phyloP scores from a whole-genome alignment of 2,329 filamentous ascomycete genomes.

The Phoma sp. region DNA sequence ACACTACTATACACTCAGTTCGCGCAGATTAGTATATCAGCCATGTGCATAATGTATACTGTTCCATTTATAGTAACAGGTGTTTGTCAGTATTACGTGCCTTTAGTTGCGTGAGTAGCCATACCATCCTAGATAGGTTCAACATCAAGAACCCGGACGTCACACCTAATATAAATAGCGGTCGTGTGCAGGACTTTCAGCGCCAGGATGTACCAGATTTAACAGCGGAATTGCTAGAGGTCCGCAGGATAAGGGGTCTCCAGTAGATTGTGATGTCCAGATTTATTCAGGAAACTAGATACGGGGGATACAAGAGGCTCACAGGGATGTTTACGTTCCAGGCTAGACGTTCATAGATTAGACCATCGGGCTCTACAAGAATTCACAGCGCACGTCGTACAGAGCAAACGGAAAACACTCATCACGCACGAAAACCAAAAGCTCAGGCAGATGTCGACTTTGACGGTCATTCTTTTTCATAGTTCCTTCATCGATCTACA shows the following conservation, averaged over 20 bases:
- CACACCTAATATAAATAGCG: constrained; percentile 14
- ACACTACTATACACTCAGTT: constrained; percentile 17
- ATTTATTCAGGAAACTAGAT: constrained; percentile 12
- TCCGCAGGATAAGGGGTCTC: constrained; percentile 11
- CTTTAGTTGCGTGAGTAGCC: constrained; percentile 15
- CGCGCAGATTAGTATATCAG: not conserved
- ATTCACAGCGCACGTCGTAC: constrained; percentile 21
- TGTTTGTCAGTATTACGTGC: constrained; percentile 16
- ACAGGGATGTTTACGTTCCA: constrained; percentile 16
- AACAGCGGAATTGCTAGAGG: constrained; percentile 14
- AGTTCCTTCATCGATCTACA: constrained; percentile 24
- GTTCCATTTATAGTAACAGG: constrained; percentile 15
- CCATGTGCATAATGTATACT: not conserved
- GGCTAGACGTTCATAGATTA: constrained; percentile 10
- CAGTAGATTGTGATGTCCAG: constrained; percentile 15
- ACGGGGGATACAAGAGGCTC: constrained; percentile 5
- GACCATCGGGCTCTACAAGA: constrained; percentile 13
- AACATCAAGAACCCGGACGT: constrained; percentile 16
- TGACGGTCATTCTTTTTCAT: constrained; percentile 22
- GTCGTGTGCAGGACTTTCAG: constrained; percentile 18
- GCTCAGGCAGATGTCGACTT: constrained; percentile 22
- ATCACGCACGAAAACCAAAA: constrained; percentile 27
- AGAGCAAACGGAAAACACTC: constrained; percentile 25
- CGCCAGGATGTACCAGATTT: constrained; percentile 11
- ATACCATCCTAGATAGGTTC: constrained; percentile 15